Evolutionary conservation across 1,139 yeast genomes (phyloP), one percentile per base, ranked within the genome.

Genomic region (Lizanozyma gosingica): DNA sequence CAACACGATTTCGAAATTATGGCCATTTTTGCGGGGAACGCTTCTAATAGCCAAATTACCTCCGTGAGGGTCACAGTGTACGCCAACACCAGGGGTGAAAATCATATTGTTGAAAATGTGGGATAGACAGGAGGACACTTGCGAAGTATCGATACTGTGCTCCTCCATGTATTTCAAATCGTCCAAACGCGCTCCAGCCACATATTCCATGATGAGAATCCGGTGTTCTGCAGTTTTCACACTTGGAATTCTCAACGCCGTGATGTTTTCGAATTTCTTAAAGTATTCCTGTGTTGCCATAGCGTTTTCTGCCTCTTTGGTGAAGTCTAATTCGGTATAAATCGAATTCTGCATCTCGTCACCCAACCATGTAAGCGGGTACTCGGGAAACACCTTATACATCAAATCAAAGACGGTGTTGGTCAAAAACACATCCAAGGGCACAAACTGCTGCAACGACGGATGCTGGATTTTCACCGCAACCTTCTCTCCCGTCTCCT

Each of bases 61-160:
- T 14, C 95, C 96, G 59, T 92, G 99, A 1, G 98, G 98, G 58
- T 92, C 99, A 63, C 98, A 92, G 57, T 92, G 99, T 39, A 92
- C 76, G 0, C 90, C 88, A 15, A 87, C 96, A 22, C 79, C 81
- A 0, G 96, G 95, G 1, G 94, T 83, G 63, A 92, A 92, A 37
- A 94, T 87, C 99, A 92, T 92, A 55, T 81, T 82, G 63, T 90
- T 87, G 67, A 92, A 92, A 22, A 87, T 80, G 54, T 90, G 96
- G 0, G 97, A 80, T 38, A 92, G 68, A 55, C 97, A 92, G 6
- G 80, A 67, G 3, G 94, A 82, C 3, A 92, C 94, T 47, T 86
- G 83, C 1, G 83, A 76, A 14, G 95, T 68, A 17, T 83, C 76
- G 42, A 92, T 88, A 34, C 73, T 56, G 55, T 87, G 67, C 2